phyloP scores from a whole-genome alignment of 1,284 basidiomycete genomes.

The Phlebopus sp. region DNA sequence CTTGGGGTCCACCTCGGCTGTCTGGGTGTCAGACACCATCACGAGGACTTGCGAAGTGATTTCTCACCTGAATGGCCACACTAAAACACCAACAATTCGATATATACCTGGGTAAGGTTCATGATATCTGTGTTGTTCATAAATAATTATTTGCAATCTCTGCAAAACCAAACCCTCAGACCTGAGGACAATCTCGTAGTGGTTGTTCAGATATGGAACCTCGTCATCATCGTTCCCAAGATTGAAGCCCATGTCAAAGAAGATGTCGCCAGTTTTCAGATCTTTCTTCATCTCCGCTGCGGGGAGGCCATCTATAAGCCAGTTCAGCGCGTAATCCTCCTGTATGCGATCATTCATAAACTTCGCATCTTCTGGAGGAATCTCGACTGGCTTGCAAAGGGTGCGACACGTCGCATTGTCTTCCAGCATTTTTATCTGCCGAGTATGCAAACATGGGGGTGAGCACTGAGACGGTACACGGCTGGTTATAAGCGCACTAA shows the following conservation, averaged over 20 bases:
- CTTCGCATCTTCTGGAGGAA: constrained; percentile 72
- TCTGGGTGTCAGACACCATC: constrained; percentile 3
- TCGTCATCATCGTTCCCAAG: constrained; percentile 65
- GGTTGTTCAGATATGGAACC: constrained; percentile 82
- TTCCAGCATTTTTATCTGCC: constrained; percentile 73
- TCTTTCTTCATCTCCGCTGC: constrained; percentile 91
- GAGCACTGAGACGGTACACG: constrained; percentile 1
- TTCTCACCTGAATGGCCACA: constrained; percentile 79
- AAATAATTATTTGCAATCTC: constrained; percentile 6
- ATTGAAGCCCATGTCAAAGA: constrained; percentile 89
- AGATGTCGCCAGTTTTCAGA: constrained; percentile 71
- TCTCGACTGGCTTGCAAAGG: constrained; percentile 61
- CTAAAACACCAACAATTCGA: constrained; percentile 88
- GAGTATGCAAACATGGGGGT: constrained; percentile 10
- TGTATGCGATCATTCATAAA: constrained; percentile 92
- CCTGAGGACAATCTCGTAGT: constrained; percentile 84
- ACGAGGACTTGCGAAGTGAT: background rate
- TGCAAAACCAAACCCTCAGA: constrained; percentile 31
- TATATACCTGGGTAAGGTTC: constrained; percentile 63
- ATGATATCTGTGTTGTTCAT: constrained; percentile 66
- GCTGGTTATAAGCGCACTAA: constrained; percentile 36
- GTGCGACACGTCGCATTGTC: constrained; percentile 74
- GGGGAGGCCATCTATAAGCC: constrained; percentile 93
- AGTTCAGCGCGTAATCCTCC: constrained; percentile 93
- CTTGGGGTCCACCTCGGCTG: constrained; percentile 62